These are phyloP conservation scores for Pisolithus tinctorius DNA, from an alignment of 768 basidiomycete species.

Conservation along the genomic window DNA sequence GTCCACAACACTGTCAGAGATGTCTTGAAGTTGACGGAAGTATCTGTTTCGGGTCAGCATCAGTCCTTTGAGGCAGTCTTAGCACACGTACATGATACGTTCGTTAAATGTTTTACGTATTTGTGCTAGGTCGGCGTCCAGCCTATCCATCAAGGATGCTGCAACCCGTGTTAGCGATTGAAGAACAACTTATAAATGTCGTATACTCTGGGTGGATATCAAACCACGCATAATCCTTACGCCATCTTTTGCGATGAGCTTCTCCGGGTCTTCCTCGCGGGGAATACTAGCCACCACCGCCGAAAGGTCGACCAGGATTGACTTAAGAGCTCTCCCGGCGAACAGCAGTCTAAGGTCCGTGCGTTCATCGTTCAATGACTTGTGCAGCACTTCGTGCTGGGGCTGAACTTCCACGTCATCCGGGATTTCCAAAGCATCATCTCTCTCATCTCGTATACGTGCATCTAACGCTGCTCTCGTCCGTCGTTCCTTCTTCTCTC, in stretches of 20 bases:
- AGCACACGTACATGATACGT: slow-evolving; percentile 38
- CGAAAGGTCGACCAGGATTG: slow-evolving; percentile 49
- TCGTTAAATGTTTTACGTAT: slow-evolving; percentile 75
- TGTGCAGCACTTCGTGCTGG: slow-evolving; percentile 55
- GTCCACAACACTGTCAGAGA: slow-evolving; percentile 72
- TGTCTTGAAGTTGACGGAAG: slow-evolving; percentile 86
- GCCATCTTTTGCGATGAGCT: slow-evolving; percentile 48
- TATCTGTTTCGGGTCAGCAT: slow-evolving; percentile 36
- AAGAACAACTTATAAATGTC: not conserved
- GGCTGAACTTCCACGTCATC: slow-evolving; percentile 48
- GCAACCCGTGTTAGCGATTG: slow-evolving; percentile 4
- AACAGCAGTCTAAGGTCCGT: slow-evolving; percentile 43
- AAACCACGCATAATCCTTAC: slow-evolving; percentile 47
- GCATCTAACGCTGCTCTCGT: slow-evolving; percentile 68
- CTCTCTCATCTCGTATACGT: slow-evolving; percentile 26
- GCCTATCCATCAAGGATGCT: slow-evolving; percentile 56
- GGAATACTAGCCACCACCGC: slow-evolving; percentile 39
- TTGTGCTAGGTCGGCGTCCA: slow-evolving; percentile 64
- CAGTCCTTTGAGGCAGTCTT: not conserved
- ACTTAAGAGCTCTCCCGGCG: slow-evolving; percentile 57
- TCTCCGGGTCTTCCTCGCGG: slow-evolving; percentile 55
- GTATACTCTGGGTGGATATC: slow-evolving; percentile 57
- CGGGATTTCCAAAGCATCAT: slow-evolving; percentile 26
- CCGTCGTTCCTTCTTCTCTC: slow-evolving; percentile 54
- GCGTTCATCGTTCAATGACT: slow-evolving; percentile 44